Conservation (phyloP, 257 asterid genomes). For the Marsdenia floribunda region DNA sequence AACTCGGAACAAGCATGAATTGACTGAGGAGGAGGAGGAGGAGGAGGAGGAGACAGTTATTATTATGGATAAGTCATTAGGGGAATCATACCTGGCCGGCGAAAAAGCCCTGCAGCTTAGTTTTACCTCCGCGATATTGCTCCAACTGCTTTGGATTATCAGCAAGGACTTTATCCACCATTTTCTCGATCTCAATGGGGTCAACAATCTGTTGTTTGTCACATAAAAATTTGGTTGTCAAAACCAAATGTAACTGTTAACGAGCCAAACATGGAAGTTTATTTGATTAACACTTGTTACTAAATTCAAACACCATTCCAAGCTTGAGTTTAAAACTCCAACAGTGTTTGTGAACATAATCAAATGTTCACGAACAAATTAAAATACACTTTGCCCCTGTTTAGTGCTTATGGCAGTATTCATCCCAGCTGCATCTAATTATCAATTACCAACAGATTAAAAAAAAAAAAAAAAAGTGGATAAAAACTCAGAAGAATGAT, state of each 20-base stretch:
- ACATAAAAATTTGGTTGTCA: slow-evolving; percentile 1
- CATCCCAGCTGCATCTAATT: neutral
- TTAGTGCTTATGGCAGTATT: no score
- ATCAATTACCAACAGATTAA: neutral
- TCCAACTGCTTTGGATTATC: slow-evolving; percentile 80
- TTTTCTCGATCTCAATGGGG: slow-evolving; percentile 78
- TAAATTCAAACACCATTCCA: no score
- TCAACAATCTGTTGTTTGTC: slow-evolving; percentile 57
- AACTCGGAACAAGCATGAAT: neutral
- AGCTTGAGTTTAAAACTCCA: no score
- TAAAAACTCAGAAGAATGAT: neutral
- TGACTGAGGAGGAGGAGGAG: no score
- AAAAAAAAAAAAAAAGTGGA: no score
- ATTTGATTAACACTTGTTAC: no score
- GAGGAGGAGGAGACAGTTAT: neutral
- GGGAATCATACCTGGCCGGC: slow-evolving; percentile 82
- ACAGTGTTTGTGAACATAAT: no score
- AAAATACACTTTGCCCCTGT: no score
- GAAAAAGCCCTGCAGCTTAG: slow-evolving; percentile 86
- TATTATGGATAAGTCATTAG: neutral
- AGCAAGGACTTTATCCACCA: slow-evolving; percentile 77
- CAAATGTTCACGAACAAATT: no score
- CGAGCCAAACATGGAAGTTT: no score
- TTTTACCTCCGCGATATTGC: slow-evolving; percentile 86
- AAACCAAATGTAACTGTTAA: neutral